Conservation (phyloP, 2,329 filamentous ascomycete genomes). For the Diaporthe humulicola region DNA sequence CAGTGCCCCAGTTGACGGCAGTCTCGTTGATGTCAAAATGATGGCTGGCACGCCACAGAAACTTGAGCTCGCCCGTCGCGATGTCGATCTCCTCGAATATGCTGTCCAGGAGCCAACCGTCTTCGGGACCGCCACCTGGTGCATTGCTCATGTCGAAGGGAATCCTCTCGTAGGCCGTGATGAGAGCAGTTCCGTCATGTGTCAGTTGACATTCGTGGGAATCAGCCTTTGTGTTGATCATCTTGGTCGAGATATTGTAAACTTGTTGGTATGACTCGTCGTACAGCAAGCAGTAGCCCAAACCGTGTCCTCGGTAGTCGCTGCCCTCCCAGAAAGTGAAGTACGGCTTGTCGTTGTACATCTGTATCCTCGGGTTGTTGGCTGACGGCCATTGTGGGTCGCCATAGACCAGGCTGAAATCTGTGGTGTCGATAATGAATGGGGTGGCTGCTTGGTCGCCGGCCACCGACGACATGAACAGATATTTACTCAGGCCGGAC, state of each 20-base stretch:
- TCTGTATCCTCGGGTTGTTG: slow-evolving; percentile 40
- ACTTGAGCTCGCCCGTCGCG: slow-evolving; percentile 61
- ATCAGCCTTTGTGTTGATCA: slow-evolving; percentile 39
- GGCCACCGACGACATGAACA: slow-evolving; percentile 36
- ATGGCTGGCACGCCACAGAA: slow-evolving; percentile 60
- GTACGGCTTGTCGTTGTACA: slow-evolving; percentile 38
- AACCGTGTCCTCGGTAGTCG: slow-evolving; percentile 37
- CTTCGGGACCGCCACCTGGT: slow-evolving; percentile 42
- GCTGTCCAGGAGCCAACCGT: slow-evolving; percentile 50
- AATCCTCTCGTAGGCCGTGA: slow-evolving; percentile 52
- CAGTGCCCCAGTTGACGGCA: slow-evolving; percentile 35
- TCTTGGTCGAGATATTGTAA: slow-evolving; percentile 39
- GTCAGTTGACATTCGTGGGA: slow-evolving; percentile 57
- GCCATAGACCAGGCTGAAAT: slow-evolving; percentile 38
- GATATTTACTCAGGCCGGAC: slow-evolving; percentile 35
- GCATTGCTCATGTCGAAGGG: slow-evolving; percentile 45
- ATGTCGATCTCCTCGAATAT: slow-evolving; percentile 63
- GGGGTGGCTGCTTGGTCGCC: slow-evolving; percentile 30
- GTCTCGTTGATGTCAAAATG: slow-evolving; percentile 46
- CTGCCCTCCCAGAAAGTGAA: slow-evolving; percentile 39
- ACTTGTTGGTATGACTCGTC: slow-evolving; percentile 36
- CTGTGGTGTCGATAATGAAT: slow-evolving; percentile 39
- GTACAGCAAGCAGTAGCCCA: slow-evolving; percentile 39
- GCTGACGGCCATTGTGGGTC: slow-evolving; percentile 36
- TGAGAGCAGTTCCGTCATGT: slow-evolving; percentile 54